Percentiles rank a stretch among this genome's conserved stretches.
Evolutionary conservation across 1,284 basidiomycete genomes (phyloP).

Genomic region (Fomitopsis schrenkii): DNA sequence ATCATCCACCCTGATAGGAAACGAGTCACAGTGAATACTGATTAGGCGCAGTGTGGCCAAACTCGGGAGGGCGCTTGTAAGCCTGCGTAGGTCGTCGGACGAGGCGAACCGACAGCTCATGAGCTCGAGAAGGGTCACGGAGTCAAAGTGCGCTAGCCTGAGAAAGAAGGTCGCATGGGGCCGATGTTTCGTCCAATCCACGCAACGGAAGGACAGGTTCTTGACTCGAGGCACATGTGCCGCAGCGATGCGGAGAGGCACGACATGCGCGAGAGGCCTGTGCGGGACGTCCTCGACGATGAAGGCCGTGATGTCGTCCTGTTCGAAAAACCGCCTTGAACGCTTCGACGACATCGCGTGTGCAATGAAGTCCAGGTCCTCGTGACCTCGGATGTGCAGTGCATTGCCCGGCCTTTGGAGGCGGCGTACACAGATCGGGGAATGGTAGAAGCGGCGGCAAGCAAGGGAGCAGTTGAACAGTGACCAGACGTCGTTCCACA

Average conservation of each 20-base stretch:
- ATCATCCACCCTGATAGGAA: not conserved
- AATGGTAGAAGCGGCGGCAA: not conserved
- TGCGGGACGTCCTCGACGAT: not conserved
- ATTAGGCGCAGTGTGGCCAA: not conserved
- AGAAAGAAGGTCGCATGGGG: not conserved
- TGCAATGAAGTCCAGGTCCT: not conserved
- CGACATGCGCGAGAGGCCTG: not conserved
- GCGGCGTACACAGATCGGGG: not conserved
- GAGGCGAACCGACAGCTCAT: not conserved
- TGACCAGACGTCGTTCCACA: not conserved
- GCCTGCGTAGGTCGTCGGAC: not conserved
- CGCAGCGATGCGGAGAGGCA: not conserved
- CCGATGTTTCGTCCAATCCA: not conserved
- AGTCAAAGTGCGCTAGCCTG: not conserved
- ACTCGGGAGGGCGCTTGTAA: not conserved
- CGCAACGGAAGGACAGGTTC: not conserved
- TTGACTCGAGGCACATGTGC: not conserved
- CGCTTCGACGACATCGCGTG: not conserved
- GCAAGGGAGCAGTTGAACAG: not conserved
- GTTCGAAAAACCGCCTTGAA: not conserved
- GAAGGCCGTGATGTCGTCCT: not conserved
- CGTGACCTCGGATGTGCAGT: not conserved
- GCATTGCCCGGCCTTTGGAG: not conserved
- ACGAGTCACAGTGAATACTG: not conserved
- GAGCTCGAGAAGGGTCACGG: not conserved